Base-by-base conservation (phyloP, 257 asterid species). In the Paulownia fortunei region DNA sequence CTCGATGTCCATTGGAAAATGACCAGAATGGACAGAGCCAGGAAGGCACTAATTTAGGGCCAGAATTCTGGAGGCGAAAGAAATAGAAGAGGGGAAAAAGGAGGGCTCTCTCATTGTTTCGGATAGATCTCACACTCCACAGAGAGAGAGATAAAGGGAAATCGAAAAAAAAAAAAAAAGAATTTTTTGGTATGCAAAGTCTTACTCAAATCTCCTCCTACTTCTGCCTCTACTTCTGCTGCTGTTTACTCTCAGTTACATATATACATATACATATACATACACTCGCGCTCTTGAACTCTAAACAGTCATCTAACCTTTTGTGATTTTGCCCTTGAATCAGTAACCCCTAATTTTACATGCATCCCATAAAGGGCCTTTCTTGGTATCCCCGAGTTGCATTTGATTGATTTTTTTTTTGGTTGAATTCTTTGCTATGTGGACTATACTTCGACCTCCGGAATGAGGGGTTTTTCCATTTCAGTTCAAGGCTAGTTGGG, bases 141-240 rank as follows among this genome's bases (percentile, higher is more conserved):
- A 32, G 71, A 65, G 47, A 46, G 80, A 76, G 63, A 81, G 19
- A 70, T 55, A 80, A 70, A 76, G 78, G 26, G 46, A 51, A 72
- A 26, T 27, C 72, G 55, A 39, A 16, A n/a, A 69, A 62, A 74
- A 9, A 41, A 21, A n/a, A 2, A 26, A 24, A 55, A 34, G 63
- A 42, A 74, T 60, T 51, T 76, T 74, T 74, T 76, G 86, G 88
- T 82, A 82, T 85, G 88, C 86, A 60, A 79, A 82, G 74, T 85
- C 77, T 83, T 66, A 18, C 90, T 83, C 86, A 61, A 84, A 74
- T 84, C 85, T 83, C 84, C 86, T 78, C 74, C 71, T 73, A 41
- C 78, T 76, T 76, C 84, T 77, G 16, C 86, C 78, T 69, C 72
- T 82, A 13, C 69, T 52, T 72, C 83, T 65, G 41, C 76, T 67